Base-by-base conservation (phyloP, 371 early-diverging fungal species). In the Apophysomyces ossiformis region DNA sequence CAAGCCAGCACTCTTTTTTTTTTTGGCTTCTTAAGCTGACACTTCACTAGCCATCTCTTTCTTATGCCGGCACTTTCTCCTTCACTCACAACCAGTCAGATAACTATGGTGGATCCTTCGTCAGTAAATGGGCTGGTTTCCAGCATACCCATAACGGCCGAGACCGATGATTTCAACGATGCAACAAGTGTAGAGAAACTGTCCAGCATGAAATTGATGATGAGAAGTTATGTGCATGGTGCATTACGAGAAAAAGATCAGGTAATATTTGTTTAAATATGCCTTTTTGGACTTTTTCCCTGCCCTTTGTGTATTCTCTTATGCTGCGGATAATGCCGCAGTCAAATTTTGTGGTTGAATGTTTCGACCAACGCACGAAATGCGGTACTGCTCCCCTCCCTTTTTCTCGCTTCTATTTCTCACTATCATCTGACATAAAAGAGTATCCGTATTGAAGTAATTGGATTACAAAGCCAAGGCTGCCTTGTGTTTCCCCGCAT, bases 171-270 rank as follows among this genome's bases (percentile, higher is more conserved):
- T 46, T 69, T 69, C 6, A 73, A 67, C 35, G 74, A 73, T 43
- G 69, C 59, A 16, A 74, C 69, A 44, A 69, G 54, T 16, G 68
- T 72, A 61, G 82, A 82, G 57, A 82, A 78, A 41, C 43, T 72
- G 6, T 60, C 37, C 15, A 79, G 82, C 45, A 73, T 78, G 68
- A 76, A 69, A 59, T 69, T 77, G 45, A 77, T 86, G 66, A 82
- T 82, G 80, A 71, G 68, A 35, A 73, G 75, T 4, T 82, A 68
- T 66, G 63, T 79, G 15, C 59, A 66, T 47, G 80, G 83, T 26
- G 83, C 83, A 38, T 64, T 82, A 13, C 72, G 76, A 38, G 80
- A 79, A 63, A 76, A 79, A 54, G 77, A 76, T 41, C 74, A 79
- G 80, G 83, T 82, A 79, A 79, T 69, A 26, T 50, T 69, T 47